Evolutionary conservation across 1,284 basidiomycete genomes (phyloP).

Genomic region (Schizophyllum amplum): DNA sequence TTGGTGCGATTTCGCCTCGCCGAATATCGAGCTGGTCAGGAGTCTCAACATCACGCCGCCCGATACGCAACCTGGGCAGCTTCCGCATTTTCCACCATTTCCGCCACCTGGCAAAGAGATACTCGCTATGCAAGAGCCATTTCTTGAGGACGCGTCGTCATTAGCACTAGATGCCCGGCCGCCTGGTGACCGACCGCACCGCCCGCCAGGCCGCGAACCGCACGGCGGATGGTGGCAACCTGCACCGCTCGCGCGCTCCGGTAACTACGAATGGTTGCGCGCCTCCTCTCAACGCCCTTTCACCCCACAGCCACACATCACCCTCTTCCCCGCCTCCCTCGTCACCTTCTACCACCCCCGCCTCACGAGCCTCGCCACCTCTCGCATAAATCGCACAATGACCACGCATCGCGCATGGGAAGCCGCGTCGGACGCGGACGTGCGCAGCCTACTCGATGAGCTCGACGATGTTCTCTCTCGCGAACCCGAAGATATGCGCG

Average conservation of each 20-base stretch:
- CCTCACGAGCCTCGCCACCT: constrained; percentile 10
- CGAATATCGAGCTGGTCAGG: constrained; percentile 13
- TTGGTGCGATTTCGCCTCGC: constrained; percentile 17
- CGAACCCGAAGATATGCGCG: not conserved
- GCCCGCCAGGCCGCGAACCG: constrained; percentile 7
- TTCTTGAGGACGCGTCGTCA: not conserved
- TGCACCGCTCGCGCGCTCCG: constrained; percentile 11
- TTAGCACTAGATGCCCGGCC: not conserved
- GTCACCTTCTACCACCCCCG: constrained; percentile 17
- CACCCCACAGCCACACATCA: constrained; percentile 13
- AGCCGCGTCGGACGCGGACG: constrained; percentile 14
- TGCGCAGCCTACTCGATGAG: constrained; percentile 11
- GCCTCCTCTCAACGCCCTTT: constrained; percentile 13
- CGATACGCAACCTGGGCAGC: constrained; percentile 8
- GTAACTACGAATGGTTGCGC: constrained; percentile 14
- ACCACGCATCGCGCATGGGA: constrained; percentile 8
- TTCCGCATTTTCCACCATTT: constrained; percentile 2
- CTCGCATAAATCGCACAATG: constrained; percentile 13
- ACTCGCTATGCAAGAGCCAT: not conserved
- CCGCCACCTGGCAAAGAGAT: not conserved
- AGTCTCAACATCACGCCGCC: constrained; percentile 16
- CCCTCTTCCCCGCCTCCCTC: constrained; percentile 10
- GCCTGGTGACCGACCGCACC: constrained; percentile 4
- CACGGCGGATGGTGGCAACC: not conserved
- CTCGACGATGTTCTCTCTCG: constrained; percentile 12